These are phyloP conservation scores for Metahyphopichia silvanorum DNA, from an alignment of 805 yeast species.

Conservation along the genomic window DNA sequence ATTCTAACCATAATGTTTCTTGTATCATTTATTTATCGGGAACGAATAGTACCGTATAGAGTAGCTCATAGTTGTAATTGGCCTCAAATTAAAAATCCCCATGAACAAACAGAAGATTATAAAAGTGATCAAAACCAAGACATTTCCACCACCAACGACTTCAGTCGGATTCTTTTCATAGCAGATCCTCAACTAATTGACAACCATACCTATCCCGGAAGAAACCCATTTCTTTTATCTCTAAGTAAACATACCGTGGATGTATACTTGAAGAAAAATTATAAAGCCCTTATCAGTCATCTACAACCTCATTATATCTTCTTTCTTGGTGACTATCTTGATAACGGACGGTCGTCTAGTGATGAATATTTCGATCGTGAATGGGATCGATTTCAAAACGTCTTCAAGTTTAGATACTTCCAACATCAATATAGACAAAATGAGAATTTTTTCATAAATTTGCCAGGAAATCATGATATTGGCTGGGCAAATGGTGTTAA, in stretches of 20 bases:
- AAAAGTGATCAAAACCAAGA: slow-evolving; percentile 7
- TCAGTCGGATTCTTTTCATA: slow-evolving; percentile 30
- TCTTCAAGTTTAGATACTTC: slow-evolving; percentile 20
- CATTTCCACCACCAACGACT: neutral
- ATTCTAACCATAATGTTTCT: slow-evolving; percentile 24
- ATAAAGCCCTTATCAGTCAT: slow-evolving; percentile 25
- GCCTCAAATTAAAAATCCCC: slow-evolving; percentile 13
- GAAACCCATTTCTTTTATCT: slow-evolving; percentile 25
- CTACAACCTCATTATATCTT: slow-evolving; percentile 35
- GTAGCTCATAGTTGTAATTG: slow-evolving; percentile 29
- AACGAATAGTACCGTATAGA: slow-evolving; percentile 25
- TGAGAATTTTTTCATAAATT: slow-evolving; percentile 25
- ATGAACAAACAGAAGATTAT: neutral
- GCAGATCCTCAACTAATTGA: slow-evolving; percentile 47
- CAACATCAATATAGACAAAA: slow-evolving; percentile 15
- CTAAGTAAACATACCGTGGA: slow-evolving; percentile 42
- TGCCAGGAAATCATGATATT: slow-evolving; percentile 95
- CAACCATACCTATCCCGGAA: slow-evolving; percentile 41
- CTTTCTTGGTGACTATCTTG: slow-evolving; percentile 42
- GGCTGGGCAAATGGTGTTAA: slow-evolving; percentile 79
- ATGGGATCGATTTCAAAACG: slow-evolving; percentile 26
- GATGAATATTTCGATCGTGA: slow-evolving; percentile 29
- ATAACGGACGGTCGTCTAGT: slow-evolving; percentile 35
- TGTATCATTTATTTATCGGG: slow-evolving; percentile 28
- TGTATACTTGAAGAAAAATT: slow-evolving; percentile 34